phyloP scores from a whole-genome alignment of 352 stramenopile species.

The Globisporangium takayamanum region DNA sequence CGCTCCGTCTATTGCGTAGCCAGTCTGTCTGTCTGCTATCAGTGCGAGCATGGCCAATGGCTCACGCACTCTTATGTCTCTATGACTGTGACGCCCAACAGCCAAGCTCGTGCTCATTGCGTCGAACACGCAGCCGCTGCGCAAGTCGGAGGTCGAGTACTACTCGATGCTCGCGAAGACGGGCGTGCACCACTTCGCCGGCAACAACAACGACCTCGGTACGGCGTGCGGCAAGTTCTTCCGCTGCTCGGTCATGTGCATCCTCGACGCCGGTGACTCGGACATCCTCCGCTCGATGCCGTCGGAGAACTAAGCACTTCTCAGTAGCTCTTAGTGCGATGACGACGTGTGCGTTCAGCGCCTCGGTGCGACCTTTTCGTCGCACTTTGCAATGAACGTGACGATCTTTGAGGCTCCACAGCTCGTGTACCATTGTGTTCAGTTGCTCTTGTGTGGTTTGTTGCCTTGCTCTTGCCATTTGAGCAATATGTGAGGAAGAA shows the following conservation, averaged over 20 bases:
- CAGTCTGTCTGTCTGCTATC: background rate
- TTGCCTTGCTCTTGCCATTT: background rate
- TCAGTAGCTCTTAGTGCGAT: background rate
- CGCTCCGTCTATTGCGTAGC: background rate
- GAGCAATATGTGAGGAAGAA: no score
- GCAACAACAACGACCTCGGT: slow-evolving; percentile 98
- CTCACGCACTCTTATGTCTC: background rate
- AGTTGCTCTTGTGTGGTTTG: background rate
- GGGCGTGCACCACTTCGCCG: slow-evolving; percentile 97
- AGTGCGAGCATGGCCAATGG: background rate
- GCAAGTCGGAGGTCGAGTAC: slow-evolving; percentile 99
- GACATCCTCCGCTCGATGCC: slow-evolving; percentile 94
- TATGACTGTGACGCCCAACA: slow-evolving; percentile 11
- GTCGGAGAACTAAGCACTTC: slow-evolving; percentile 28
- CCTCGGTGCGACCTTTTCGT: background rate
- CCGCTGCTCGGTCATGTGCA: slow-evolving; percentile 94
- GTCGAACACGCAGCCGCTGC: slow-evolving; percentile 96
- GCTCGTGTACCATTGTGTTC: background rate
- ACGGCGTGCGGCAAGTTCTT: slow-evolving; percentile 99
- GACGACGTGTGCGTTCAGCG: background rate
- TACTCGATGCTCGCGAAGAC: slow-evolving; percentile 99
- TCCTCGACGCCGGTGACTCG: slow-evolving; percentile 97
- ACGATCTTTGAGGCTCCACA: slow-evolving; percentile 12
- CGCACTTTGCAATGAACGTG: slow-evolving; percentile 1
- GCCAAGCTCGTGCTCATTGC: slow-evolving; percentile 98